These are phyloP conservation scores for Buxus sempervirens DNA, from an alignment of 164 flowering plant species.

Conservation along the genomic window DNA sequence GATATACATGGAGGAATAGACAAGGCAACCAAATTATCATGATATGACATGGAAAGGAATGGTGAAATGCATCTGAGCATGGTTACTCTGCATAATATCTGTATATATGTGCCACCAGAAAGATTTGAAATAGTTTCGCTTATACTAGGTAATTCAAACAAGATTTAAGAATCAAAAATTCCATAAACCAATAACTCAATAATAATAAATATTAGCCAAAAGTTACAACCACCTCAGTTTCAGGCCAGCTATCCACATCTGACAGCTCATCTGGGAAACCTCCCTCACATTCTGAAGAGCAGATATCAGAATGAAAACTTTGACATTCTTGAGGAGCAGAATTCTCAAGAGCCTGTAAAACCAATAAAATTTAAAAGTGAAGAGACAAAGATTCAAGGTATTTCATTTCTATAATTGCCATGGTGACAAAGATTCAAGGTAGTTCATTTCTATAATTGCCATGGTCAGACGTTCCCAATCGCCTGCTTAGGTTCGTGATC, in stretches of 20 bases:
- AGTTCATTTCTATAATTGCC: background rate
- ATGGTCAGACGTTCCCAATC: background rate
- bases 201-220: background rate
- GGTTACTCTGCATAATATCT: too few relatives aligned
- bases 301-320: slow-evolving; percentile 26
- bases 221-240: slow-evolving; percentile 39
- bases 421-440: background rate
- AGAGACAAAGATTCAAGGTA: background rate
- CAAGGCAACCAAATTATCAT: too few relatives aligned
- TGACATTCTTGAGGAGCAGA: slow-evolving; percentile 37
- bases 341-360: slow-evolving; percentile 56
- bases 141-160: too few relatives aligned
- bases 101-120: too few relatives aligned
- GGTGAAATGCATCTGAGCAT: too few relatives aligned
- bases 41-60: too few relatives aligned
- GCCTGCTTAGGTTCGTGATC: too few relatives aligned
- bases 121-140: too few relatives aligned
- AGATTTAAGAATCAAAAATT: too few relatives aligned
- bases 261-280: slow-evolving; percentile 45
- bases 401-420: background rate
- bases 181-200: too few relatives aligned
- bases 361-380: slow-evolving; percentile 1
- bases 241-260: slow-evolving; percentile 47
- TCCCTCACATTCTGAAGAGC: slow-evolving; percentile 49
- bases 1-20: too few relatives aligned